phyloP scores from a whole-genome alignment of 2,329 filamentous ascomycete species.

The Coniochaeta sp. region DNA sequence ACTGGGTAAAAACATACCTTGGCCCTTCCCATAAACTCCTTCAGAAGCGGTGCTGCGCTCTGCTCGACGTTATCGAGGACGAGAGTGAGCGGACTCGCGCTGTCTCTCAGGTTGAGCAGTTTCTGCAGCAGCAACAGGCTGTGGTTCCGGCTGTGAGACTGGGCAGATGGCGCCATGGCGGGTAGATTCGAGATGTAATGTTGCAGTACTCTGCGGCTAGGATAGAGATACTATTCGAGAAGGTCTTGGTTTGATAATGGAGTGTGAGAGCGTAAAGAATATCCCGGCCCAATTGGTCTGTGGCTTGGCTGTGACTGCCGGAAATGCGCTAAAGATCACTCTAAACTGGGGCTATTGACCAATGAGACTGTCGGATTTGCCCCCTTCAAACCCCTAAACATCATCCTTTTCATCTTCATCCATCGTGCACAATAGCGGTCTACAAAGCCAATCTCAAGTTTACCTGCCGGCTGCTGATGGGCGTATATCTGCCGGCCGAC shows the following conservation, averaged over 20 bases:
- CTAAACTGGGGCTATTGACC: neutral
- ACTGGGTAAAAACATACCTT: no score
- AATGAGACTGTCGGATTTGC: neutral
- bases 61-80: slow-evolving; percentile 83
- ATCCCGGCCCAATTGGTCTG: neutral
- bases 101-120: slow-evolving; percentile 69
- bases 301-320: neutral
- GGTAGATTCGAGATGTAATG: neutral
- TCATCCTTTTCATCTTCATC: neutral
- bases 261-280: neutral
- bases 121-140: slow-evolving; percentile 79
- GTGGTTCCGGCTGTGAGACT: slow-evolving; percentile 70
- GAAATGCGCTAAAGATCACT: neutral
- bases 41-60: slow-evolving; percentile 60
- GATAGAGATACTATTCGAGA: neutral
- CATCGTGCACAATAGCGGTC: no score
- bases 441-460: neutral
- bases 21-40: slow-evolving; percentile 69
- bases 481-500: neutral
- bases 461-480: slow-evolving; percentile 1
- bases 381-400: neutral
- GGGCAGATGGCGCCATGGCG: slow-evolving; percentile 46
- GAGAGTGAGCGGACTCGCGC: slow-evolving; percentile 78
- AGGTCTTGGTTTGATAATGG: neutral
- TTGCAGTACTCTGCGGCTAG: slow-evolving; percentile 1